Evolutionary conservation across 73 alveolate species (phyloP).

Genomic region (Tetrahymena thermophila): DNA sequence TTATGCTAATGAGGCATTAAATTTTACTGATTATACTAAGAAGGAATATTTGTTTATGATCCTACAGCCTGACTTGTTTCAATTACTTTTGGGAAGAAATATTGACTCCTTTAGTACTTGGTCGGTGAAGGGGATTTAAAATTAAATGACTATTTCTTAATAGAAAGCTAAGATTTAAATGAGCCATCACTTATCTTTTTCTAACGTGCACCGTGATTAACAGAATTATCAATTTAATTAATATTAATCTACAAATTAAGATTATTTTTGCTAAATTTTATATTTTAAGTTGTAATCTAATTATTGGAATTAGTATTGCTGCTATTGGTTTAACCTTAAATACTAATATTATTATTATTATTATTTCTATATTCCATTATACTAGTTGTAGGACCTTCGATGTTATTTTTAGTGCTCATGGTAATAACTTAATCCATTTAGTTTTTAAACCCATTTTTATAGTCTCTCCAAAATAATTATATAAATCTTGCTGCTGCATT

Average conservation of each 20-base stretch:
- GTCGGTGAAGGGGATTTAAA: neutral
- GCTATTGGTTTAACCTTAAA: neutral
- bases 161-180: neutral
- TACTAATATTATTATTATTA: neutral
- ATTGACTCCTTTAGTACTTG: neutral
- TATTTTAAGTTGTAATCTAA: neutral
- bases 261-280: neutral
- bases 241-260: neutral
- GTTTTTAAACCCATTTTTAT: neutral
- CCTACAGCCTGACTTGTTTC: neutral
- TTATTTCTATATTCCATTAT: neutral
- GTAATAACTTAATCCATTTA: neutral
- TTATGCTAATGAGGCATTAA: neutral
- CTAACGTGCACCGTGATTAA: neutral
- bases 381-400: neutral
- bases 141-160: neutral
- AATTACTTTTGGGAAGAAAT: neutral
- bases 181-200: neutral
- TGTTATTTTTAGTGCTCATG: neutral
- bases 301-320: neutral
- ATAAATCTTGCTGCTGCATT: neutral
- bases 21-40: neutral
- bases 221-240: neutral
- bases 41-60: neutral
- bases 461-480: neutral